phyloP scores from a whole-genome alignment of 441 rosid species.

The Bruguiera hainesii region DNA sequence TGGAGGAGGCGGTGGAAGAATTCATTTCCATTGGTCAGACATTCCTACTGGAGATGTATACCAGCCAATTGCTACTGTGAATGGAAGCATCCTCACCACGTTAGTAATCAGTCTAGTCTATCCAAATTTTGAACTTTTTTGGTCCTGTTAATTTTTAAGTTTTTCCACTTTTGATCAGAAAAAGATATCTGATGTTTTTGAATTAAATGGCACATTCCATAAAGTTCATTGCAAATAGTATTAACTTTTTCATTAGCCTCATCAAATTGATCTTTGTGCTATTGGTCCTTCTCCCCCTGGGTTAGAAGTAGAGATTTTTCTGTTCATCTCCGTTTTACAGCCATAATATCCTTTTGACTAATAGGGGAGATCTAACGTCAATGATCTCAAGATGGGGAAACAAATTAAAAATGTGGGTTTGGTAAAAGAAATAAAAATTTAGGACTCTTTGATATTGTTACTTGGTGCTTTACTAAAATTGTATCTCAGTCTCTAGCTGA shows the following conservation, averaged over 20 bases:
- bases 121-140: conserved; percentile 4
- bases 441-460: background rate
- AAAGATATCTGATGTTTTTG: too few species aligned
- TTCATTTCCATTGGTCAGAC: conserved; percentile 98
- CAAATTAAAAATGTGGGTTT: background rate
- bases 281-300: background rate
- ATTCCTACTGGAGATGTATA: conserved; percentile 98
- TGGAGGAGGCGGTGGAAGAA: conserved; percentile 99
- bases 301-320: background rate
- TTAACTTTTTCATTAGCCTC: background rate
- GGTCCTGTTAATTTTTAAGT: conserved; percentile 2
- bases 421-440: too few species aligned
- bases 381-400: conserved; percentile 2
- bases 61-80: conserved; percentile 93
- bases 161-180: background rate
- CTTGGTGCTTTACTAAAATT: background rate
- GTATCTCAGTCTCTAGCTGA: background rate
- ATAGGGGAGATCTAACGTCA: background rate
- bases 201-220: too few species aligned
- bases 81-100: conserved; percentile 71
- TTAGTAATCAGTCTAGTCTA: conserved; percentile 35
- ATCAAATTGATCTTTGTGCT: background rate
- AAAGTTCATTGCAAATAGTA: background rate
- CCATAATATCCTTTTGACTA: too few species aligned
- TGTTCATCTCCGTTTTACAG: too few species aligned